These are phyloP conservation scores for Arthroderma sp. DNA, from an alignment of 2,329 filamentous ascomycete species.

Conservation along the genomic window DNA sequence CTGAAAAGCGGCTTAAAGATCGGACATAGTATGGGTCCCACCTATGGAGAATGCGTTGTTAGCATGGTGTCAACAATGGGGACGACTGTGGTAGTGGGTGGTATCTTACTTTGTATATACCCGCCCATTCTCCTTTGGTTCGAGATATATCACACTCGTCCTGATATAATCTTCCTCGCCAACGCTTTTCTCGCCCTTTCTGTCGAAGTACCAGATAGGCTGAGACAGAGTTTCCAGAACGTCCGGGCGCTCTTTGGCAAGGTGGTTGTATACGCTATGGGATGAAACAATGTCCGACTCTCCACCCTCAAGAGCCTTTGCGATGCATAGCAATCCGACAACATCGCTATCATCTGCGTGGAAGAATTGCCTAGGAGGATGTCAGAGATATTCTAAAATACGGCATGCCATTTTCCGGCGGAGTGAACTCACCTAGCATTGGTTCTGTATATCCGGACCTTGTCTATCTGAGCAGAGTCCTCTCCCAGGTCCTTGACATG, in stretches of 20 bases:
- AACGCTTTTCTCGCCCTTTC: conserved; percentile 66
- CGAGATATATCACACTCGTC: conserved; percentile 62
- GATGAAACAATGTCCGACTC: conserved; percentile 70
- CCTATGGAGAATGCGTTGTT: conserved; percentile 15
- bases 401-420: not conserved
- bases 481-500: conserved; percentile 84
- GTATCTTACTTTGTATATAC: conserved; percentile 56
- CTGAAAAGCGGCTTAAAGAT: conserved; percentile 60
- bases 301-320: conserved; percentile 65
- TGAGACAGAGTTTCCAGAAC: conserved; percentile 61
- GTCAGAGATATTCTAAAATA: not conserved
- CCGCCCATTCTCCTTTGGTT: conserved; percentile 50
- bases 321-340: conserved; percentile 70
- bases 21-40: conserved; percentile 84
- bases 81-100: not conserved
- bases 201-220: conserved; percentile 84
- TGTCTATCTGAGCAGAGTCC: conserved; percentile 67
- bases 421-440: conserved; percentile 45
- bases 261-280: conserved; percentile 68
- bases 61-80: conserved; percentile 9
- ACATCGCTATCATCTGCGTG: conserved; percentile 73
- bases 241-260: conserved; percentile 63
- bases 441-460: conserved; percentile 80
- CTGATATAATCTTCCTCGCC: conserved; percentile 65
- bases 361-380: conserved; percentile 54